Evolutionary conservation across 2,329 filamentous ascomycete species (phyloP).

Genomic region (Fusarium hainanense): DNA sequence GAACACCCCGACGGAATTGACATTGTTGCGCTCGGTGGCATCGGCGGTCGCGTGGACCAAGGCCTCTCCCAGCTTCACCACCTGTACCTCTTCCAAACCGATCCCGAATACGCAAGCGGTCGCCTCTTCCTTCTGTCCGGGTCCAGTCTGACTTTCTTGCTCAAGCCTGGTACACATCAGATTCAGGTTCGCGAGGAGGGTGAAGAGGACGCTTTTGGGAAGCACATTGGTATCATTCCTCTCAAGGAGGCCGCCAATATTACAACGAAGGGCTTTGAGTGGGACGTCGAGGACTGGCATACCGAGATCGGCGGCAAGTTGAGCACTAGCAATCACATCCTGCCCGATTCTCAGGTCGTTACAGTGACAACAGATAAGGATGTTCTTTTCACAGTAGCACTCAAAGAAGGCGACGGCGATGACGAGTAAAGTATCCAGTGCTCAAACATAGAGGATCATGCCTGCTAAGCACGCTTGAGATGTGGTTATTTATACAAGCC

Average conservation of each 20-base stretch:
- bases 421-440: slow-evolving; percentile 42
- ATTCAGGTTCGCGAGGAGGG: slow-evolving; percentile 71
- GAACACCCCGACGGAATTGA: slow-evolving; percentile 57
- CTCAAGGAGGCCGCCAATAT: slow-evolving; percentile 83
- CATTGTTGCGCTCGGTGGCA: slow-evolving; percentile 84
- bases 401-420: slow-evolving; percentile 55
- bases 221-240: slow-evolving; percentile 88
- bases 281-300: slow-evolving; percentile 87
- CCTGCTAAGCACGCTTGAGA: slow-evolving; percentile 13
- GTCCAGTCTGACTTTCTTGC: slow-evolving; percentile 82
- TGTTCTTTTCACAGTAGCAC: slow-evolving; percentile 80
- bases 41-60: slow-evolving; percentile 93
- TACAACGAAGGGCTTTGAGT: slow-evolving; percentile 83
- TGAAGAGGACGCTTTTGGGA: slow-evolving; percentile 70
- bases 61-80: slow-evolving; percentile 90
- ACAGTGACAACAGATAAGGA: slow-evolving; percentile 71
- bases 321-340: slow-evolving; percentile 84
- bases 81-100: slow-evolving; percentile 72
- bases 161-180: slow-evolving; percentile 74
- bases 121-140: slow-evolving; percentile 83
- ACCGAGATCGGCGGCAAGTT: slow-evolving; percentile 79
- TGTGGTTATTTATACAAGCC: slow-evolving; percentile 25
- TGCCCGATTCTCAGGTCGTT: slow-evolving; percentile 67
- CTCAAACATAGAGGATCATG: background rate
- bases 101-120: slow-evolving; percentile 62